phyloP scores from a whole-genome alignment of 2,329 filamentous ascomycete genomes.

The Mariannaea sp. region DNA sequence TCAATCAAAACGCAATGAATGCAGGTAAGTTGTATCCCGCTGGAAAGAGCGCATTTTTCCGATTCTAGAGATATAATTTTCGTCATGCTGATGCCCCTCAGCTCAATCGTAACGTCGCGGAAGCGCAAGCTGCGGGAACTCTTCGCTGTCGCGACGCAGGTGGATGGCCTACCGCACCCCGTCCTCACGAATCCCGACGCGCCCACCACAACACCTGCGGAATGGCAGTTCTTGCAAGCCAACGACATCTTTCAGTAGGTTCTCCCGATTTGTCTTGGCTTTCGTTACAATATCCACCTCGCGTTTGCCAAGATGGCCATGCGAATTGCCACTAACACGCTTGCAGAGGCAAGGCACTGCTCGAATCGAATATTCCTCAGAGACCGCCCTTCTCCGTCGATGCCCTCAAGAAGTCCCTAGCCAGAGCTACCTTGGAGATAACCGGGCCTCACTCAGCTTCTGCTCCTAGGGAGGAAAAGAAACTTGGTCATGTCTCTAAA shows the following conservation, averaged over 20 bases:
- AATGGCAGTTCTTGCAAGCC: conserved; percentile 61
- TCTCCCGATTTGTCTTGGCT: conserved; percentile 16
- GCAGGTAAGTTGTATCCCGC: conserved; percentile 56
- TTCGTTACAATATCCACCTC: conserved; percentile 24
- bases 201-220: conserved; percentile 55
- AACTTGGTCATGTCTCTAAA: conserved; percentile 11
- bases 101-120: conserved; percentile 78
- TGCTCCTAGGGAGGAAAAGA: conserved; percentile 15
- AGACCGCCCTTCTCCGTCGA: conserved; percentile 53
- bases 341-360: conserved; percentile 49
- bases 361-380: conserved; percentile 58
- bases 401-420: conserved; percentile 46
- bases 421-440: conserved; percentile 35
- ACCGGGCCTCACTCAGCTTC: conserved; percentile 21
- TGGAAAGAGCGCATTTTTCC: conserved; percentile 55
- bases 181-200: conserved; percentile 62
- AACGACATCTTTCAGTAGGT: conserved; percentile 66
- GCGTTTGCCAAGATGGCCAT: conserved; percentile 25
- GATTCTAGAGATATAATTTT: conserved; percentile 53
- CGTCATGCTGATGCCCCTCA: conserved; percentile 52
- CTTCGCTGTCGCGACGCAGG: conserved; percentile 76
- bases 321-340: conserved; percentile 30
- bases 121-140: conserved; percentile 91
- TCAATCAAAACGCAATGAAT: conserved; percentile 67
- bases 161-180: conserved; percentile 63